A percentile compares a stretch with the other conserved stretches of the same genome.
phyloP scores from a whole-genome alignment of 2,329 filamentous ascomycete species.

The Scortechinia acanthostroma region DNA sequence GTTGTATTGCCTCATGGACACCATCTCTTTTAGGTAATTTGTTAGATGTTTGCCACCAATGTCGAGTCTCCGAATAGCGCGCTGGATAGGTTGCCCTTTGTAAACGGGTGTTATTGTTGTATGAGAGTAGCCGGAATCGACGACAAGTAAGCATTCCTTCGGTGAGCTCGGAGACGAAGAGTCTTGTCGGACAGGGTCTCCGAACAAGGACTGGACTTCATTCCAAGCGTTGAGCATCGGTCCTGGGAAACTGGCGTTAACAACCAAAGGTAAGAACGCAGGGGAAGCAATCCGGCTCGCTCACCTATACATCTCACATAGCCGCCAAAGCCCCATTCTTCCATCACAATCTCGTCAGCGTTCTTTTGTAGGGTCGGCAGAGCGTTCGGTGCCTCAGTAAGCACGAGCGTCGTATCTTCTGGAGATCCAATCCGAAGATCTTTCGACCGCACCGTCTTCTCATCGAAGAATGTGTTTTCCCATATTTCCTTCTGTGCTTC shows the following conservation, averaged over 20 bases:
- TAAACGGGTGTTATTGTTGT: conserved; percentile 59
- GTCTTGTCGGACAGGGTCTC: conserved; percentile 21
- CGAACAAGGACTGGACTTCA: conserved; percentile 37
- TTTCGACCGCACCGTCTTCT: conserved; percentile 28
- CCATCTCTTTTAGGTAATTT: conserved; percentile 60
- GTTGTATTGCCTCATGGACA: conserved; percentile 59
- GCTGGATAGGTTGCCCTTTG: conserved; percentile 49
- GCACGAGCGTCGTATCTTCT: conserved; percentile 50
- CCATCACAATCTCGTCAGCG: conserved; percentile 64
- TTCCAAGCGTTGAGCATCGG: conserved; percentile 51
- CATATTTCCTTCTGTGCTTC: conserved; percentile 63
- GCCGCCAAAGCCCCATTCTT: conserved; percentile 61
- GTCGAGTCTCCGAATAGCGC: conserved; percentile 54
- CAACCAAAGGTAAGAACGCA: conserved; percentile 5
- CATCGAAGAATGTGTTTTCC: conserved; percentile 54
- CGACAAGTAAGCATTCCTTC: conserved; percentile 50
- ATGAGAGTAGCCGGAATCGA: conserved; percentile 62
- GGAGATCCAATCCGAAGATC: conserved; percentile 25
- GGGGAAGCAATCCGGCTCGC: conserved; percentile 5
- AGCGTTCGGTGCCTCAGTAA: conserved; percentile 59
- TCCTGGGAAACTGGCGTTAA: conserved; percentile 23
- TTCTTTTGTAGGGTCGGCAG: conserved; percentile 55
- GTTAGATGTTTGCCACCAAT: conserved; percentile 62
- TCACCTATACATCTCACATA: conserved; percentile 20
- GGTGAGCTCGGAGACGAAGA: conserved; percentile 20